Evolutionary conservation across 2,329 filamentous ascomycete genomes (phyloP).

Genomic region (Alternaria viburni): DNA sequence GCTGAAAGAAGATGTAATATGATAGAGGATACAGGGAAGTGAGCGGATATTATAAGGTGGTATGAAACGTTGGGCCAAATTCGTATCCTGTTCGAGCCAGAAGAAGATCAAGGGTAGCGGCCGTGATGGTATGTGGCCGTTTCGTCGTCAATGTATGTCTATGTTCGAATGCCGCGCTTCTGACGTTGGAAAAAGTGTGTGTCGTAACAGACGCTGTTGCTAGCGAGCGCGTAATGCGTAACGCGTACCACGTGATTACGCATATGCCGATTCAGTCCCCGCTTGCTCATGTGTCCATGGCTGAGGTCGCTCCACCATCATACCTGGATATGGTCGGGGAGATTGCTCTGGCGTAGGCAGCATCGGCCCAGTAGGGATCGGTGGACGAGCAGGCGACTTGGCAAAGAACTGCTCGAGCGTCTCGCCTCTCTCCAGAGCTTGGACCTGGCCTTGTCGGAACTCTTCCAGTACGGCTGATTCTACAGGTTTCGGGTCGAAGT

Average conservation of each 20-base stretch:
- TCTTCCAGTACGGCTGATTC: slow-evolving; percentile 9
- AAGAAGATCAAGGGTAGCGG: not conserved
- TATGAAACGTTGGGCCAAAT: not conserved
- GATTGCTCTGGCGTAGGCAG: not conserved
- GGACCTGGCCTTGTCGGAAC: slow-evolving; percentile 12
- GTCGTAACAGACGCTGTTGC: not conserved
- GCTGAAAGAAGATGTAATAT: not conserved
- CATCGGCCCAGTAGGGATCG: not conserved
- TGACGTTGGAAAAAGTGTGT: not conserved
- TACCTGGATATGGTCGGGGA: not conserved
- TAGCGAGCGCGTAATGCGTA: not conserved
- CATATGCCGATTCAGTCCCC: not conserved
- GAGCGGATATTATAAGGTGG: not conserved
- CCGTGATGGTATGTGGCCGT: not conserved
- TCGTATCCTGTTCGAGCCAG: not conserved
- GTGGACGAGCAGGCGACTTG: not conserved
- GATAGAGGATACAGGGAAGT: not conserved
- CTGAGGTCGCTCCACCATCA: not conserved
- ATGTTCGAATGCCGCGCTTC: not conserved
- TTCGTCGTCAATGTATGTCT: not conserved
- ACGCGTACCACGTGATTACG: not conserved
- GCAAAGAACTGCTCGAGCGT: slow-evolving; percentile 17
- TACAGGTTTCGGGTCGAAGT: slow-evolving; percentile 59
- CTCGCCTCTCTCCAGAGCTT: slow-evolving; percentile 14
- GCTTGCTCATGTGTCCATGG: not conserved